Evolutionary conservation across 169 alveolate genomes (phyloP), one percentile per base, ranked within the genome.

Genomic region (Blepharisma undulans): DNA sequence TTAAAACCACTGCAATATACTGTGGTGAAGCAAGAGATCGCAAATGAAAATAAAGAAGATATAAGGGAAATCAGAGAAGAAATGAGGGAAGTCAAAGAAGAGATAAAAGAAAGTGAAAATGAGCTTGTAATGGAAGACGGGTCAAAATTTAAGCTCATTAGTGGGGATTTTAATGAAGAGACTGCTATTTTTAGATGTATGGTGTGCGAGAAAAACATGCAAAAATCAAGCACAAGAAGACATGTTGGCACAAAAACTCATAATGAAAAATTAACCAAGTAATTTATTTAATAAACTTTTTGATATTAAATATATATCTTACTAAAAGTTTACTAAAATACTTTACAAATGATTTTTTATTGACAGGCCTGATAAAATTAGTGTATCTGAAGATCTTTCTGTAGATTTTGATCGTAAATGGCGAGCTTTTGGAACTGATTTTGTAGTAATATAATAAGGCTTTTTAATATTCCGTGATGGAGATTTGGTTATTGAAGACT

Each of bases 171-270:
- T 19, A 36, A 86, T 25, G 90, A 86, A 3, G 80, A 86, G 5
- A 29, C 72, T 29, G 33, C 76, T 18, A 71, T 66, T 5, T 86
- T 30, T 29, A 86, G 27, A 72, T 86, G 90, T 25, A 29, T 19
- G 22, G 33, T 86, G 21, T 86, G 90, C 22, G 72, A 72, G 29
- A 86, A 86, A 86, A 22, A n/a, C 18, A 86, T 86, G 84, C 82
- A 60, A 86, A 66, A 48, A 36, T 60, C 90, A 22, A 71, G 84
- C 72, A 30, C 36, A 0, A 86, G 72, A 72, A 60, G 90, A 66
- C 90, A 86, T 72, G 18, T 72, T n/a, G 33, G 34, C 22, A 86
- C 84, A 21, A 86, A 86, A 12, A 32, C 90, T 14, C 90, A 86
- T 36, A 60, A 86, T 22, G 90, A 86, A 22, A 72, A 60, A n/a